These are phyloP conservation scores for Diospyros lotus DNA, from an alignment of 148 eudicot genomes.

Conservation along the genomic window DNA sequence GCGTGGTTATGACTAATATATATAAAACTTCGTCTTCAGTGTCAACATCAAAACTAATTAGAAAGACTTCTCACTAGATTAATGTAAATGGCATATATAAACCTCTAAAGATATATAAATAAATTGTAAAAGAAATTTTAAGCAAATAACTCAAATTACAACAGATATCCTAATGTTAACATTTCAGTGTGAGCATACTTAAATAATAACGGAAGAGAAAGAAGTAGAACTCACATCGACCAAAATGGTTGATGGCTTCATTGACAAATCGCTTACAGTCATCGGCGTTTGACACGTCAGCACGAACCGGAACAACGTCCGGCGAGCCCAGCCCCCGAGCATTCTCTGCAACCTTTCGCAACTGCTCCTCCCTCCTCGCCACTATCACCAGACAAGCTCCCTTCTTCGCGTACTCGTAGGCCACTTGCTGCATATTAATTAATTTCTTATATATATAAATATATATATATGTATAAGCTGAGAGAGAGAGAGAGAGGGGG, in stretches of 20 bases:
- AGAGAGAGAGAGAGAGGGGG: not conserved
- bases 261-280: constrained; percentile 19
- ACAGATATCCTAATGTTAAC: too few species aligned
- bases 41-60: not conserved
- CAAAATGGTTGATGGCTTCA: constrained; percentile 25
- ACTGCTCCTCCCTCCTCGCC: constrained; percentile 23
- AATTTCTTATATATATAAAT: not conserved
- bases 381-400: constrained; percentile 26
- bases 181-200: too few species aligned
- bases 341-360: constrained; percentile 19
- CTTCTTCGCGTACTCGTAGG: constrained; percentile 25
- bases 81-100: not conserved
- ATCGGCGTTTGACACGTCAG: constrained; percentile 24
- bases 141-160: too few species aligned
- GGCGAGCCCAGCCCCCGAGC: constrained; percentile 26
- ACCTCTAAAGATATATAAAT: not conserved
- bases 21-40: too few species aligned
- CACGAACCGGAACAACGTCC: constrained; percentile 16
- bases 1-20: too few species aligned
- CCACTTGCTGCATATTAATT: constrained; percentile 17
- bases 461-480: not conserved
- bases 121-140: not conserved
- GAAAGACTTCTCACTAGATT: not conserved
- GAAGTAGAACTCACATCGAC: constrained; percentile 16
- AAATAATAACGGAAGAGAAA: not conserved